Evolutionary conservation across 129 eudicot species (phyloP).

Genomic region (Rutidosis leptorrhynchoides): DNA sequence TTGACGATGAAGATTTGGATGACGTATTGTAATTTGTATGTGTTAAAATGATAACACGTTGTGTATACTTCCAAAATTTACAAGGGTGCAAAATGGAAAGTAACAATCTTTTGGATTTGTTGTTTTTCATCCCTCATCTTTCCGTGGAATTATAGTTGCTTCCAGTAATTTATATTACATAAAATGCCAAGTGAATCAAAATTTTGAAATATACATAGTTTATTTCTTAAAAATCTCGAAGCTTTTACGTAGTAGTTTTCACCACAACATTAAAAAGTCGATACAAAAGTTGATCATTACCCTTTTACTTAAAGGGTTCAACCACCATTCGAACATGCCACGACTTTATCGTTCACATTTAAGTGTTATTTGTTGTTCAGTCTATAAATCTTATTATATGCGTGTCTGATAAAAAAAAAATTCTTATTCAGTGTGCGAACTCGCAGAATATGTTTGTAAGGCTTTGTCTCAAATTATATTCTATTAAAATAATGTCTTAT

Average conservation of each 20-base stretch:
- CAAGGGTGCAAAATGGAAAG: slow-evolving; percentile 10
- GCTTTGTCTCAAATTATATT: no score
- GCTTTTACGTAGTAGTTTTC: not conserved
- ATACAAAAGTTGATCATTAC: no score
- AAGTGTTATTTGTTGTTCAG: no score
- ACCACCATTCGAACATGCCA: no score
- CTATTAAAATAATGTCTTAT: no score
- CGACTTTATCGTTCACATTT: no score
- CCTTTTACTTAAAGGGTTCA: no score
- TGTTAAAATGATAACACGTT: slow-evolving; percentile 25
- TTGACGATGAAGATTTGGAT: slow-evolving; percentile 18
- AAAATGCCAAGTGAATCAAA: not conserved
- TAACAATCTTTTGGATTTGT: not conserved
- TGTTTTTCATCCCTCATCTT: not conserved
- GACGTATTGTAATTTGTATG: not conserved
- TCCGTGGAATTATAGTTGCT: not conserved
- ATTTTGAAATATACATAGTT: not conserved
- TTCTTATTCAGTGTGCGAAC: no score
- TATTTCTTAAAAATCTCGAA: not conserved
- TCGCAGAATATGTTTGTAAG: no score
- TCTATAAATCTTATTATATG: no score
- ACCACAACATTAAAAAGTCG: not conserved
- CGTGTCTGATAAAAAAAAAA: no score
- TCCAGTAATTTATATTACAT: not conserved
- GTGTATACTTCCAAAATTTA: slow-evolving; percentile 12